These are phyloP conservation scores for Fusarium pseudoanthophilum DNA, from an alignment of 2,329 filamentous ascomycete genomes.

Conservation along the genomic window DNA sequence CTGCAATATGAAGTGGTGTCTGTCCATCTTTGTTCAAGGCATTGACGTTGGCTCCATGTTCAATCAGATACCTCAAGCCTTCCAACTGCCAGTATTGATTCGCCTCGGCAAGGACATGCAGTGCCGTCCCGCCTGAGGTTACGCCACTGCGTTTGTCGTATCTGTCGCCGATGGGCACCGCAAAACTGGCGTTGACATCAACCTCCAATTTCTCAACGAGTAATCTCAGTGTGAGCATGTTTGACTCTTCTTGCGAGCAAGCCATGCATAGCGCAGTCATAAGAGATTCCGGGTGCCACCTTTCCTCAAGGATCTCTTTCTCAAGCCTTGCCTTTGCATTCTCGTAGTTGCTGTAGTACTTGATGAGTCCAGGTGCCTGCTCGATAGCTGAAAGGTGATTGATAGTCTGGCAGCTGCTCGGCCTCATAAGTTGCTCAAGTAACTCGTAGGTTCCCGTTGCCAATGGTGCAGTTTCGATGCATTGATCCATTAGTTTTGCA, in stretches of 20 bases:
- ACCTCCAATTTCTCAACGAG: constrained; percentile 30
- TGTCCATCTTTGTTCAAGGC: neutral
- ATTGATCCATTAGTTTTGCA: neutral
- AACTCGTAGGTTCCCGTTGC: neutral
- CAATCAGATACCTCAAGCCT: constrained; percentile 26
- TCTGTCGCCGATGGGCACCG: neutral
- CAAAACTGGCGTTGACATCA: constrained; percentile 19
- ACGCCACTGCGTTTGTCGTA: neutral
- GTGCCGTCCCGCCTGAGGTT: constrained; percentile 16
- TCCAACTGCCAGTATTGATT: constrained; percentile 32
- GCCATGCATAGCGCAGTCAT: constrained; percentile 11
- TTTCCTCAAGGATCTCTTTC: neutral
- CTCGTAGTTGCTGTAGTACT: constrained; percentile 15
- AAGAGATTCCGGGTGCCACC: neutral
- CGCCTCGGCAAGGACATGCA: constrained; percentile 32
- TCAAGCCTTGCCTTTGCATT: neutral
- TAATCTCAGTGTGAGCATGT: constrained; percentile 20
- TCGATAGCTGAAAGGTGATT: constrained; percentile 5
- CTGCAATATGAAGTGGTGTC: constrained; percentile 34
- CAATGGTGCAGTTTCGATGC: neutral
- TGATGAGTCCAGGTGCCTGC: neutral
- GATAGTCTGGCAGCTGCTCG: neutral
- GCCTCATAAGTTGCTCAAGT: constrained; percentile 4
- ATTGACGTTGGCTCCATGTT: constrained; percentile 22
- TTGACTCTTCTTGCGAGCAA: constrained; percentile 12